Percentiles rank a stretch among this genome's conserved stretches.
Conservation (phyloP, 2,329 filamentous ascomycete species). For the Clarireedia monteithiana region DNA sequence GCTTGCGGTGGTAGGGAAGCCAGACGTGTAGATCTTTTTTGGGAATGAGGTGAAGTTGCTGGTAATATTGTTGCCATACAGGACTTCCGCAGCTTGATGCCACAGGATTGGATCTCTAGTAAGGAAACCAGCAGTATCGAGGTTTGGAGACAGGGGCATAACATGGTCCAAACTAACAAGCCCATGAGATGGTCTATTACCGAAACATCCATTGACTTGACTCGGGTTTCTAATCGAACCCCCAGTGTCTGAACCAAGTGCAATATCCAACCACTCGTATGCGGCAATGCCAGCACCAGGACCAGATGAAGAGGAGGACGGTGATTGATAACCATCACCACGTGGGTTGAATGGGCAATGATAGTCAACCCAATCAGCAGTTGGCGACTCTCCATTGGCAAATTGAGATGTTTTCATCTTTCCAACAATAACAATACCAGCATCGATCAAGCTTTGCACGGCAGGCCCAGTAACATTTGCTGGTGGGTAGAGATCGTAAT, state of each 20-base stretch:
- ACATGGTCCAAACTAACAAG: slow-evolving; percentile 39
- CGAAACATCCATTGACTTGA: slow-evolving; percentile 41
- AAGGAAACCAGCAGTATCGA: slow-evolving; percentile 41
- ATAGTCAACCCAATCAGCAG: slow-evolving; percentile 41
- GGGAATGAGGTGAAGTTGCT: slow-evolving; percentile 34
- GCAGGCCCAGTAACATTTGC: slow-evolving; percentile 39
- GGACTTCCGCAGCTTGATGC: slow-evolving; percentile 35
- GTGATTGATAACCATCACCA: slow-evolving; percentile 41
- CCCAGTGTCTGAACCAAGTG: slow-evolving; percentile 41
- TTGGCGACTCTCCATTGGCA: slow-evolving; percentile 34
- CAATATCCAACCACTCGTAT: slow-evolving; percentile 42
- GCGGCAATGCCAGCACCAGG: slow-evolving; percentile 36
- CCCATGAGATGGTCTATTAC: slow-evolving; percentile 39
- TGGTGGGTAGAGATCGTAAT: slow-evolving; percentile 43
- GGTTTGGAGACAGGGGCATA: slow-evolving; percentile 39
- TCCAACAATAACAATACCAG: slow-evolving; percentile 49
- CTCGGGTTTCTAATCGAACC: slow-evolving; percentile 42
- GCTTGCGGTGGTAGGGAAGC: slow-evolving; percentile 34
- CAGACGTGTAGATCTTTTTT: slow-evolving; percentile 33
- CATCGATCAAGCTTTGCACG: slow-evolving; percentile 48
- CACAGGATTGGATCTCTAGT: slow-evolving; percentile 37
- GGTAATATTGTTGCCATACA: slow-evolving; percentile 40
- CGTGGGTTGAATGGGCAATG: slow-evolving; percentile 34
- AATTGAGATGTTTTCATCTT: slow-evolving; percentile 46
- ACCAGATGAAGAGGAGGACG: slow-evolving; percentile 40